phyloP scores from a whole-genome alignment of 495 filamentous ascomycete genomes.

The Penicillium subrubescens region DNA sequence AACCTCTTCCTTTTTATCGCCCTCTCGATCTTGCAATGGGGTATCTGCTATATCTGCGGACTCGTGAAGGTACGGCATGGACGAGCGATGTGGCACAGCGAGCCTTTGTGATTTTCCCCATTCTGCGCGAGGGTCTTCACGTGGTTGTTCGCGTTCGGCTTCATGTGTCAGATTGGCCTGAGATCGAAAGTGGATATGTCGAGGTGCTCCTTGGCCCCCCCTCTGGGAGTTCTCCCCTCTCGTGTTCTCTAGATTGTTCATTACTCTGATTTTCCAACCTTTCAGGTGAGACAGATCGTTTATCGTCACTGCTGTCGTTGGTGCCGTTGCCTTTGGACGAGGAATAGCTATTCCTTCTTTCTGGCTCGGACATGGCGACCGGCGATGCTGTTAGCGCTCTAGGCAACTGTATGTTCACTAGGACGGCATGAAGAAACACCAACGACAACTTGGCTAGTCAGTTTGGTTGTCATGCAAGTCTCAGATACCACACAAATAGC shows the following conservation, averaged over 20 bases:
- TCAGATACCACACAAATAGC: not conserved
- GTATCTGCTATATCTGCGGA: conserved; percentile 15
- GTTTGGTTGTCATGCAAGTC: not conserved
- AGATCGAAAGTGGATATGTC: conserved; percentile 27
- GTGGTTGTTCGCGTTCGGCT: not conserved
- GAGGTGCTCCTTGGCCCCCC: not conserved
- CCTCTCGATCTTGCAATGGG: not conserved
- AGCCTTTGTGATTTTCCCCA: conserved; percentile 6
- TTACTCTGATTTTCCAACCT: not conserved
- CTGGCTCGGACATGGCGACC: not conserved
- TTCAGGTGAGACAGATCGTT: not conserved
- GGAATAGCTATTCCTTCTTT: not conserved
- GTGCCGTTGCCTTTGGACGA: not conserved
- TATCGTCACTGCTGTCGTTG: not conserved
- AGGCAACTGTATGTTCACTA: not conserved
- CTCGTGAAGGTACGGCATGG: conserved; percentile 16
- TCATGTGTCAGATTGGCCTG: not conserved
- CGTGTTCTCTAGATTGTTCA: not conserved
- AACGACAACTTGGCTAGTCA: not conserved
- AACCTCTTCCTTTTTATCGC: not conserved
- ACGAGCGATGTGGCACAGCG: conserved; percentile 5
- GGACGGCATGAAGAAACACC: not conserved
- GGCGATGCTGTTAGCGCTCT: not conserved
- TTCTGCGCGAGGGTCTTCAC: conserved; percentile 4
- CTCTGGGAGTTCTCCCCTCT: not conserved